Conservation (phyloP, 345 rosid genomes). For the Citrus mangshanensis region DNA sequence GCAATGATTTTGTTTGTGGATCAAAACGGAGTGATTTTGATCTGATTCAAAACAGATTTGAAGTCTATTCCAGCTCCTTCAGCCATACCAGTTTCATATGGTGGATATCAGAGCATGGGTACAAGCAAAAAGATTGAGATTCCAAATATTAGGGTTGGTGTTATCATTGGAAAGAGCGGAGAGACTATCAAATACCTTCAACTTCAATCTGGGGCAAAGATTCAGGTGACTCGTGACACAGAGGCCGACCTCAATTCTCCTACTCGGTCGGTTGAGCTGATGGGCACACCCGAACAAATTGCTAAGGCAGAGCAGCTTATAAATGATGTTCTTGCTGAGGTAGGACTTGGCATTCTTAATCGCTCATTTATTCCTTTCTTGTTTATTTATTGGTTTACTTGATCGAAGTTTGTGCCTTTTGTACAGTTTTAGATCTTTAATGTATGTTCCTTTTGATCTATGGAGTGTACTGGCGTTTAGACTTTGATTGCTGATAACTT, state of each 20-base stretch:
- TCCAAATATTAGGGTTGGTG: constrained; percentile 95
- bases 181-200: constrained; percentile 97
- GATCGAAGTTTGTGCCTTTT: neutral
- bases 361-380: neutral
- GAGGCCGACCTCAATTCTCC: constrained; percentile 80
- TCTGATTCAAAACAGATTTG: constrained; percentile 39
- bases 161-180: constrained; percentile 95
- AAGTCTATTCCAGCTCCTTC: constrained; percentile 53
- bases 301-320: constrained; percentile 88
- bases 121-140: constrained; percentile 85
- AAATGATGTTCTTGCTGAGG: constrained; percentile 88
- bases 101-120: constrained; percentile 53
- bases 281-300: constrained; percentile 83
- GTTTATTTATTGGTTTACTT: neutral
- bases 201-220: constrained; percentile 93
- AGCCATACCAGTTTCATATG: constrained; percentile 65
- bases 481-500: neutral
- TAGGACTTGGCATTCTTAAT: constrained; percentile 6
- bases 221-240: constrained; percentile 93
- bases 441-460: neutral
- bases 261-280: constrained; percentile 72
- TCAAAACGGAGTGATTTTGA: neutral
- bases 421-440: neutral
- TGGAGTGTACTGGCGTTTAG: neutral
- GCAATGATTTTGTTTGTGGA: neutral